A percentile compares a stretch with the other conserved stretches of the same genome.
Conservation (phyloP, 164 flowering plant species). For the Houttuynia cordata region DNA sequence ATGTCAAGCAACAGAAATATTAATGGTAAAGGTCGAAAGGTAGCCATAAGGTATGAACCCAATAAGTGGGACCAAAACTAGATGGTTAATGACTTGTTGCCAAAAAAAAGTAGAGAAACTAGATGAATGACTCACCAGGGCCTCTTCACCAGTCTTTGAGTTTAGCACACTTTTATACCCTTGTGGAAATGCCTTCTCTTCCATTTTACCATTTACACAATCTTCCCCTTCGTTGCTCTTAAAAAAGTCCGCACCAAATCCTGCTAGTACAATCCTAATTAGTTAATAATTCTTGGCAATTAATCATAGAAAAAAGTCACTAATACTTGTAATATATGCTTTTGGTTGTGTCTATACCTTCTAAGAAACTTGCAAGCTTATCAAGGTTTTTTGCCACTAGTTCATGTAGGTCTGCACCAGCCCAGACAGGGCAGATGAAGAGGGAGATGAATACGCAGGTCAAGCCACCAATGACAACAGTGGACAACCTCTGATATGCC, state of each 20-base stretch:
- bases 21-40: too few species aligned
- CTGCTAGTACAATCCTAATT: constrained; percentile 14
- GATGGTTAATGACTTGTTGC: too few species aligned
- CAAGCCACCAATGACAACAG: constrained; percentile 48
- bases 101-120: too few species aligned
- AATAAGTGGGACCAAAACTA: too few species aligned
- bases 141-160: constrained; percentile 50
- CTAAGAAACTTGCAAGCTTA: constrained; percentile 51
- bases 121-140: constrained; percentile 34
- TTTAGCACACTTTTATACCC: constrained; percentile 54
- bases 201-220: constrained; percentile 8
- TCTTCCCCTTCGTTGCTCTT: constrained; percentile 13
- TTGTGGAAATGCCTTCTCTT: constrained; percentile 31
- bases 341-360: constrained; percentile 30
- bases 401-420: constrained; percentile 76
- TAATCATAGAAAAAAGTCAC: not conserved
- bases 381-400: constrained; percentile 46
- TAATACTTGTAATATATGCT: not conserved
- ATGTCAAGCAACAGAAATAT: too few species aligned
- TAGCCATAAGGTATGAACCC: too few species aligned
- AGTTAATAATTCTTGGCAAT: not conserved
- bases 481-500: constrained; percentile 52
- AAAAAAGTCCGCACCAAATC: constrained; percentile 52
- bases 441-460: constrained; percentile 43
- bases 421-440: constrained; percentile 71